These are phyloP conservation scores for Diplodia mutila DNA, from an alignment of 2,329 filamentous ascomycete species.

Conservation along the genomic window DNA sequence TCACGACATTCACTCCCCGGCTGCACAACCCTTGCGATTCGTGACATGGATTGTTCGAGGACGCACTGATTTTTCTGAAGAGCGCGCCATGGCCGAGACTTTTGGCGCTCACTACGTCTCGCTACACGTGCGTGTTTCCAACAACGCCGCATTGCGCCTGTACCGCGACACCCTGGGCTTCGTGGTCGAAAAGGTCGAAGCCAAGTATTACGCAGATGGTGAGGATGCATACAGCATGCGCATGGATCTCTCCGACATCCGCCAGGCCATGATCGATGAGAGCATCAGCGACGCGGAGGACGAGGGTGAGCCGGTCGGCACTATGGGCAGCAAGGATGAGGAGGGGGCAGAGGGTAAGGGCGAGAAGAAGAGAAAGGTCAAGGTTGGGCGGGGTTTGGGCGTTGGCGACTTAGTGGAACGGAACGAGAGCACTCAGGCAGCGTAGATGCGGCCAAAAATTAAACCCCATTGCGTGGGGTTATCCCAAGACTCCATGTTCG, in stretches of 20 bases:
- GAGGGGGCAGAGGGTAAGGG: conserved; percentile 49
- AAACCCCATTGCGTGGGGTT: neutral
- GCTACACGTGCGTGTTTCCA: conserved; percentile 92
- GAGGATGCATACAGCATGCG: conserved; percentile 96
- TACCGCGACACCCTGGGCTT: conserved; percentile 94
- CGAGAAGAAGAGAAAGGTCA: conserved; percentile 66
- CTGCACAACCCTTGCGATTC: neutral
- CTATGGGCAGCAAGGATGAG: conserved; percentile 37
- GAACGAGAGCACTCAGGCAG: conserved; percentile 54
- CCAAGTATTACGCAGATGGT: conserved; percentile 95
- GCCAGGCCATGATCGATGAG: conserved; percentile 56
- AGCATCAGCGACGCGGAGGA: conserved; percentile 46
- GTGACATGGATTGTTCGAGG: neutral
- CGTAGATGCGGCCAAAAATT: neutral
- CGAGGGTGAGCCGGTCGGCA: conserved; percentile 41
- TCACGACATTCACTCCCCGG: neutral
- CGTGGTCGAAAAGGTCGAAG: conserved; percentile 80
- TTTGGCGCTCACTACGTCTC: conserved; percentile 92
- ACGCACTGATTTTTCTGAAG: conserved; percentile 47
- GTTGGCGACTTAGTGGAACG: conserved; percentile 77
- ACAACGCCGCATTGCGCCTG: conserved; percentile 85
- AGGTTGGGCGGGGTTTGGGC: conserved; percentile 78
- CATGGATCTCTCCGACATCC: conserved; percentile 70
- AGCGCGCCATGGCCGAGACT: conserved; percentile 95
- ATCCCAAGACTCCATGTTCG: neutral